Evolutionary conservation across 1,139 yeast species (phyloP).

Genomic region (Saccharomyces pastorianus): DNA sequence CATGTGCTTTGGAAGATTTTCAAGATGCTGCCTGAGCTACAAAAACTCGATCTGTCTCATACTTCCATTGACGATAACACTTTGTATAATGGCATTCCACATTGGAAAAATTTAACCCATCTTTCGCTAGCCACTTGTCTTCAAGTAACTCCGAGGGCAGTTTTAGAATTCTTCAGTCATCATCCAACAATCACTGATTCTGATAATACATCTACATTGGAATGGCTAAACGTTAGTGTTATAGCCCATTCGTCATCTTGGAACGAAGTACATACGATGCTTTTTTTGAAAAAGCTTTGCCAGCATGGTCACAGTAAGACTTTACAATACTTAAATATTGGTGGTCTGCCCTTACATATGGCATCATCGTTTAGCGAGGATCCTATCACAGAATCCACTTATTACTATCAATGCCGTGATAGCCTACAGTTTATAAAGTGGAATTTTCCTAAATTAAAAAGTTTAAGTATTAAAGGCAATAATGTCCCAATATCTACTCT

Average conservation of each 20-base stretch:
- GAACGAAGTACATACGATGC: constrained; percentile 50
- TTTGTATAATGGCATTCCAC: constrained; percentile 41
- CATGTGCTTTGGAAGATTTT: constrained; percentile 49
- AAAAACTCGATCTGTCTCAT: constrained; percentile 72
- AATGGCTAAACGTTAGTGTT: constrained; percentile 72
- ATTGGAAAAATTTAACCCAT: constrained; percentile 57
- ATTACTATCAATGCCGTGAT: constrained; percentile 32
- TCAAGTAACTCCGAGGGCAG: constrained; percentile 63
- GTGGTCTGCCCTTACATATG: constrained; percentile 52
- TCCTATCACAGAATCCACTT: constrained; percentile 13
- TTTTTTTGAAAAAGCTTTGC: constrained; percentile 42
- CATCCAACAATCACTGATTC: constrained; percentile 61
- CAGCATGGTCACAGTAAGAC: constrained; percentile 35
- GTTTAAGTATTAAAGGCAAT: constrained; percentile 57
- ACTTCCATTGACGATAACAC: constrained; percentile 62
- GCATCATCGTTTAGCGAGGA: constrained; percentile 30
- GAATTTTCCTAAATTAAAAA: constrained; percentile 47
- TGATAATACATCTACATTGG: constrained; percentile 37
- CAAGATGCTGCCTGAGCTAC: constrained; percentile 49
- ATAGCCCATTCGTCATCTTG: constrained; percentile 66
- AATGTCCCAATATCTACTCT: constrained; percentile 44
- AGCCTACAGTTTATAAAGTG: constrained; percentile 49
- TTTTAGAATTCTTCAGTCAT: constrained; percentile 60
- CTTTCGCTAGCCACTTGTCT: constrained; percentile 74
- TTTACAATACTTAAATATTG: constrained; percentile 49